Evolutionary conservation across 305 asterid genomes (phyloP).

Genomic region (Solanum hybrid): DNA sequence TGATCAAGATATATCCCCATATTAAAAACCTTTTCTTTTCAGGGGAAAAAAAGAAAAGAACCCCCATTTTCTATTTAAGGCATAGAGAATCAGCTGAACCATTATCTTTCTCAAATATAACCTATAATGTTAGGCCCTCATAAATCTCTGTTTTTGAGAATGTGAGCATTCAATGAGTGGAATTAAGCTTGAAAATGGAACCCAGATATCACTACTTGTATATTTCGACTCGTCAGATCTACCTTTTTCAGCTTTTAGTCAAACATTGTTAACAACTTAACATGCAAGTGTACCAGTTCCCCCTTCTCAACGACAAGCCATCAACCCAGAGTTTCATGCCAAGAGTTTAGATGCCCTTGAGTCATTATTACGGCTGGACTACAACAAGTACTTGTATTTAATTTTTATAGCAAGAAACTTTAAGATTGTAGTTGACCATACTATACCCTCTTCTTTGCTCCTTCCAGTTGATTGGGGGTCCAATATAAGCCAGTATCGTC

Average conservation of each 20-base stretch:
- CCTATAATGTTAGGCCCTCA: background rate
- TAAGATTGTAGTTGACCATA: background rate
- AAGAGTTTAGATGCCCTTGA: background rate
- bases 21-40: background rate
- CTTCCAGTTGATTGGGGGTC: background rate
- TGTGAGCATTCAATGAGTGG: background rate
- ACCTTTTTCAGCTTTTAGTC: background rate
- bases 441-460: background rate
- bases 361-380: background rate
- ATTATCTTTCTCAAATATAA: background rate
- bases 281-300: background rate
- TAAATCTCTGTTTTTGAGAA: background rate
- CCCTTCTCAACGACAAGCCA: background rate
- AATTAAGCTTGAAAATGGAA: background rate
- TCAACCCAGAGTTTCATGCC: background rate
- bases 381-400: background rate
- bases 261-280: background rate
- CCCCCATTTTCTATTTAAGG: background rate
- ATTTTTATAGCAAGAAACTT: background rate
- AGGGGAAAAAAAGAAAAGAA: background rate
- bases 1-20: background rate
- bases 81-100: background rate
- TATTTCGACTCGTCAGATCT: background rate
- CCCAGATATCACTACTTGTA: background rate
- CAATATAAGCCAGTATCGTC: background rate